Conservation (phyloP, 441 rosid species). For the Pelargonium hybrid region DNA sequence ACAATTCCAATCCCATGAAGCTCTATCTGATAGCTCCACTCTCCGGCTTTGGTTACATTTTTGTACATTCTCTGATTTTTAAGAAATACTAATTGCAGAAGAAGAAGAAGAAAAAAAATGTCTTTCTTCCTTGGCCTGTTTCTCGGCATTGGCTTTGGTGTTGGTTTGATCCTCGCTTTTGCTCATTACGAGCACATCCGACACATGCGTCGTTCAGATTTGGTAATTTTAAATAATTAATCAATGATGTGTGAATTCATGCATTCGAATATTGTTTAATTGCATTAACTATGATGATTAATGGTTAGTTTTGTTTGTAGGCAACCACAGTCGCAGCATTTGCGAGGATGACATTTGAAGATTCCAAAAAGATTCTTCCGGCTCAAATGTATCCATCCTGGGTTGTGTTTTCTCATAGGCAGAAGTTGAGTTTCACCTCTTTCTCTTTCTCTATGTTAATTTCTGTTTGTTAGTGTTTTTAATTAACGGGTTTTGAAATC, state of each 20-base stretch:
- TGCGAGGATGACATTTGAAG: conserved; percentile 78
- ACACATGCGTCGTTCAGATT: conserved; percentile 46
- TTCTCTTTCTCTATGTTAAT: background rate
- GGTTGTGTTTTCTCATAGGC: conserved; percentile 74
- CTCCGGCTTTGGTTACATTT: background rate
- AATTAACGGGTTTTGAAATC: background rate
- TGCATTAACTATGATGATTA: background rate
- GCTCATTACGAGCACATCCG: conserved; percentile 52
- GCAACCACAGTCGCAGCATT: conserved; percentile 77
- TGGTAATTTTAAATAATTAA: conserved; percentile 30
- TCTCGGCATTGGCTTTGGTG: conserved; percentile 47
- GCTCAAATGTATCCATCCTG: conserved; percentile 61
- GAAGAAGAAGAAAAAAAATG: conserved; percentile 32
- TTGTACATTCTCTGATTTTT: background rate
- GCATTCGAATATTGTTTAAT: background rate
- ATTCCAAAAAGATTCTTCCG: conserved; percentile 65
- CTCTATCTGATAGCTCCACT: too few species aligned
- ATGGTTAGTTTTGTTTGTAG: conserved; percentile 20
- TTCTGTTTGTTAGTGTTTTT: background rate
- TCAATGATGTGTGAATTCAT: background rate
- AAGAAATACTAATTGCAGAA: background rate
- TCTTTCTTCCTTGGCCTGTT: conserved; percentile 49
- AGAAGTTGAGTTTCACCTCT: conserved; percentile 46
- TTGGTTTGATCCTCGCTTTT: conserved; percentile 51
- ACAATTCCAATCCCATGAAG: too few species aligned